Evolutionary conservation across 2,329 filamentous ascomycete genomes (phyloP), one percentile per base, ranked within the genome.

Genomic region (Cadophora sp.): DNA sequence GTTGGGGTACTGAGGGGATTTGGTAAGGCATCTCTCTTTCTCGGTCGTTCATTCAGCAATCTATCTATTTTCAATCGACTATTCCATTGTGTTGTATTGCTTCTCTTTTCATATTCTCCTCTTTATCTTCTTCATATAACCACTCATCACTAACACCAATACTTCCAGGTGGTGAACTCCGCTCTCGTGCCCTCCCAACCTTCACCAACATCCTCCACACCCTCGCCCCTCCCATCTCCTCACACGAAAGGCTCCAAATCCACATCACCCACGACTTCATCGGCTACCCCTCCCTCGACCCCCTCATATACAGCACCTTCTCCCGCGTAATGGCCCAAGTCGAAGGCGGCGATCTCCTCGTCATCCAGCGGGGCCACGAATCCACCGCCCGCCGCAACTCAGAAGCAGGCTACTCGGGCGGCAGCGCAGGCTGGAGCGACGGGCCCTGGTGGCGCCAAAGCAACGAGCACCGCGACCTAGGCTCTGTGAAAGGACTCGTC

Each of bases 251-350:
- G 59, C 91, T 99, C 8, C 91, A 96, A 75, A 98, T 99, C 75
- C 96, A 99, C 82, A 96, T 96, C 71, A 97, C 95, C 9, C 96
- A 99, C 82, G 96, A 98, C 79, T 87, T 99, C 51, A 89, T 94
- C 73, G 93, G 93, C 73, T 99, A 99, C 78, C 96, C 96, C 2
- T 95, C 93, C 20, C 88, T 99, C 73, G 95, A 98, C 78, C 94
- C 95, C 20, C 86, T 97, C 64, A 93, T 98, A 74, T 93, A 98
- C 80, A 87, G 87, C 66, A 94, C 96, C 70, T 99, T 99, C 82
- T 91, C 91, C 64, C 90, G 94, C 62, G 94, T 99, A 75, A 99
- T 99, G 96, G 88, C 94, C n/a, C 96, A 99, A 81, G 96, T 99
- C 55, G 96, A 99, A 81, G 96, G 96, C 71, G 96, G 96, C 64